phyloP scores from a whole-genome alignment of 805 yeast species.

The Saturnispora saitoi region DNA sequence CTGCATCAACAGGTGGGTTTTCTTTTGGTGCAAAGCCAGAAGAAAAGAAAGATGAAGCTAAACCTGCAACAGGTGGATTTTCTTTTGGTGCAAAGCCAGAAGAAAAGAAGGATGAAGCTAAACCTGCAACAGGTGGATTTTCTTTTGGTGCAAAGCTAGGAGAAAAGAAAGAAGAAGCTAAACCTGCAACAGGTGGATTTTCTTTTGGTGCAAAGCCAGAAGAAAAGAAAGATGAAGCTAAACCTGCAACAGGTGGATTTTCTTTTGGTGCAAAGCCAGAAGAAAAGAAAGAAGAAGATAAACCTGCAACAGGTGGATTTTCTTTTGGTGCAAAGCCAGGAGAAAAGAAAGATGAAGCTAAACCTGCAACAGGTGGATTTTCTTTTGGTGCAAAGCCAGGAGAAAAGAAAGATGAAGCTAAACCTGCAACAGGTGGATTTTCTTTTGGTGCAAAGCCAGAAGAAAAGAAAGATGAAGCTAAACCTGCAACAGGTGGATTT shows the following conservation, averaged over 20 bases:
- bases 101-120: slow-evolving; percentile 6
- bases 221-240: slow-evolving; percentile 8
- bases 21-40: slow-evolving; percentile 11
- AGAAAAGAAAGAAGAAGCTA: slow-evolving; percentile 10
- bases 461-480: slow-evolving; percentile 9
- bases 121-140: slow-evolving; percentile 11
- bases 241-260: slow-evolving; percentile 10
- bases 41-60: too few species aligned
- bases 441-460: slow-evolving; percentile 9
- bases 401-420: slow-evolving; percentile 10
- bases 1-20: slow-evolving; percentile 10
- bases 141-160: slow-evolving; percentile 10
- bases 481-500: slow-evolving; percentile 9
- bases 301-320: slow-evolving; percentile 10
- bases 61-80: slow-evolving; percentile 6
- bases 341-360: slow-evolving; percentile 7
- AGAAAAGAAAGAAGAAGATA: not conserved
- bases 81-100: slow-evolving; percentile 8
- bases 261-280: slow-evolving; percentile 11
- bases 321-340: slow-evolving; percentile 12
- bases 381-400: slow-evolving; percentile 16
- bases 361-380: slow-evolving; percentile 10
- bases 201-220: slow-evolving; percentile 15
- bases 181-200: slow-evolving; percentile 11
- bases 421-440: slow-evolving; percentile 9